phyloP scores from a whole-genome alignment of 2,329 filamentous ascomycete genomes.

The Lachnellula subtilissima region DNA sequence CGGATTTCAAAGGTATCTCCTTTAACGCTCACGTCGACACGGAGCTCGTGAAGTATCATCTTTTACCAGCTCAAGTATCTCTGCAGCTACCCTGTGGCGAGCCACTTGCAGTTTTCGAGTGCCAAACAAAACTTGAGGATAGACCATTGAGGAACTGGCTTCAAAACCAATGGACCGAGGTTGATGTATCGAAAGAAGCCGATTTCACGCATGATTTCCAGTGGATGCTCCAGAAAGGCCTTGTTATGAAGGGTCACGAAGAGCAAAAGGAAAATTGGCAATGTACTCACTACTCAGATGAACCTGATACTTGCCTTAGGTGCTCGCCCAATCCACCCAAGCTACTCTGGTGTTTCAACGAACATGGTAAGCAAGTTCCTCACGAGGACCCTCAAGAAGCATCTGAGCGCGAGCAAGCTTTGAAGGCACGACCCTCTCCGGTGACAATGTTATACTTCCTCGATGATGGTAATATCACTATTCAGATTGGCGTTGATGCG shows the following conservation, averaged over 20 bases:
- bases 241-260: slow-evolving; percentile 4
- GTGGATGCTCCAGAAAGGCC: slow-evolving; percentile 9
- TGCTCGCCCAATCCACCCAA: slow-evolving; percentile 37
- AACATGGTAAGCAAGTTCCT: slow-evolving; percentile 34
- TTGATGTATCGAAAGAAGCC: slow-evolving; percentile 1
- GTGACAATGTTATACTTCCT: slow-evolving; percentile 37
- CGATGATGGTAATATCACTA: slow-evolving; percentile 29
- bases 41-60: neutral
- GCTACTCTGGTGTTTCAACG: slow-evolving; percentile 33
- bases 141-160: neutral
- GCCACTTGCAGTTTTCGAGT: slow-evolving; percentile 4
- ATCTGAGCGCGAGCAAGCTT: slow-evolving; percentile 43
- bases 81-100: neutral
- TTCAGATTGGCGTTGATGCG: slow-evolving; percentile 40
- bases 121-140: neutral
- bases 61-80: neutral
- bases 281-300: neutral
- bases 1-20: neutral
- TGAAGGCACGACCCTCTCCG: slow-evolving; percentile 43
- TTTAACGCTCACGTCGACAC: neutral
- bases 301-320: slow-evolving; percentile 10
- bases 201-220: slow-evolving; percentile 7
- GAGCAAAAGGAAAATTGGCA: slow-evolving; percentile 5
- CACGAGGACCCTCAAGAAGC: slow-evolving; percentile 49
- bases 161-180: slow-evolving; percentile 2